Evolutionary conservation across 2,329 filamentous ascomycete species (phyloP).

Genomic region (Ophiocordyceps unilateralis): DNA sequence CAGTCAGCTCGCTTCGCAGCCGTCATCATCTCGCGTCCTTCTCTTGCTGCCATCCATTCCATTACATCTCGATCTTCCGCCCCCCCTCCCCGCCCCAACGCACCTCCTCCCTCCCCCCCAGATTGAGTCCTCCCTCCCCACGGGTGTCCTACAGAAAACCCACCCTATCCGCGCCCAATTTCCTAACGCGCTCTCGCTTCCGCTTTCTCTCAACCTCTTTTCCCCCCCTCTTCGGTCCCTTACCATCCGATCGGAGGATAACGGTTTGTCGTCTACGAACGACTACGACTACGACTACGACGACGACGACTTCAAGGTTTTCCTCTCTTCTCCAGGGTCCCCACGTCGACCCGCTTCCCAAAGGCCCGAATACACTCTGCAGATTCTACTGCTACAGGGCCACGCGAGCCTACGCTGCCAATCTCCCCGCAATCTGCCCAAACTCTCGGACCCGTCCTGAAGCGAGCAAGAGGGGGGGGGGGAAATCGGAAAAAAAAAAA

Average conservation of each 20-base stretch:
- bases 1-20: neutral
- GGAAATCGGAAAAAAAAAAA: neutral
- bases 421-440: slow-evolving; percentile 13
- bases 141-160: neutral
- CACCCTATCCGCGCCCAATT: neutral
- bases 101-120: no score
- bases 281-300: no score
- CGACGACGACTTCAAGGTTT: no score
- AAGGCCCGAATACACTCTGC: neutral
- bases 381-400: slow-evolving; percentile 4
- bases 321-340: neutral
- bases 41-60: neutral
- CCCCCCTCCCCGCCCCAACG: neutral
- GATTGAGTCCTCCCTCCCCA: neutral
- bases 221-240: neutral
- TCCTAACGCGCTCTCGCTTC: neutral
- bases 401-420: slow-evolving; percentile 3
- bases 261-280: no score
- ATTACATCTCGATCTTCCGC: neutral
- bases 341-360: neutral
- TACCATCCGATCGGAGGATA: no score
- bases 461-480: neutral
- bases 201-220: neutral
- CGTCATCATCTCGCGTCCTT: neutral
- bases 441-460: slow-evolving; percentile 1